phyloP scores from a whole-genome alignment of 495 filamentous ascomycete genomes.

The Trichocladium uniseriatum region DNA sequence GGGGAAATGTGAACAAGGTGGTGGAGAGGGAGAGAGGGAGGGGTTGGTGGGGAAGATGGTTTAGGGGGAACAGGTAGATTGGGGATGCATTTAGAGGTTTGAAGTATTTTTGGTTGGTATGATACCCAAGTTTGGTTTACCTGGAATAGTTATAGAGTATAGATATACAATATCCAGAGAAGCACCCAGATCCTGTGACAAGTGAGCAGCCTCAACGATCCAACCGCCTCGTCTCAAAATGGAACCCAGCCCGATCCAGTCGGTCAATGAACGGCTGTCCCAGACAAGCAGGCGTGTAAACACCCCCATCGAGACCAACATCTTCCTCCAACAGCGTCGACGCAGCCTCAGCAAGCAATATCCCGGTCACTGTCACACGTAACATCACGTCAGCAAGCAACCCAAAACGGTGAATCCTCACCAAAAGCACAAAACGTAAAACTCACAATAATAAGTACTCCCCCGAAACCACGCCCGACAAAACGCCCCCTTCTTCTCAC shows the following conservation, averaged over 20 bases:
- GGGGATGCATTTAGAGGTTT: not conserved
- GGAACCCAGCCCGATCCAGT: constrained; percentile 53
- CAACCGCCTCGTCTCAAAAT: constrained; percentile 45
- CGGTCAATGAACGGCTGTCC: constrained; percentile 70
- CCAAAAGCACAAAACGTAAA: not conserved
- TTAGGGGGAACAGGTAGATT: not conserved
- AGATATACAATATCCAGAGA: not conserved
- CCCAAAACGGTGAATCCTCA: not conserved
- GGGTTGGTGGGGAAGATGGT: not conserved
- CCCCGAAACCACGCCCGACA: constrained; percentile 52
- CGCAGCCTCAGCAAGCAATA: constrained; percentile 60
- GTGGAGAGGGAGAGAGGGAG: not conserved
- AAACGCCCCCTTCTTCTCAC: constrained; percentile 40
- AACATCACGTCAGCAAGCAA: constrained; percentile 12
- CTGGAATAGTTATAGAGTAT: not conserved
- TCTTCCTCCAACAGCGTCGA: constrained; percentile 59
- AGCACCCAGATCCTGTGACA: too few species aligned
- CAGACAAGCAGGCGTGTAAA: constrained; percentile 76
- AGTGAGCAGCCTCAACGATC: not conserved
- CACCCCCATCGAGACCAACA: constrained; percentile 45
- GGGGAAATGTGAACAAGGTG: not conserved
- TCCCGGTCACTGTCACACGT: constrained; percentile 48
- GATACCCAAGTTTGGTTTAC: not conserved
- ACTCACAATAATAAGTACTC: constrained; percentile 53
- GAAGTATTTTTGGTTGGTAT: not conserved